A percentile compares a stretch with the other conserved stretches of the same genome.
Evolutionary conservation across 2,329 filamentous ascomycete species (phyloP).

Genomic region (Periconia macrospinosa): DNA sequence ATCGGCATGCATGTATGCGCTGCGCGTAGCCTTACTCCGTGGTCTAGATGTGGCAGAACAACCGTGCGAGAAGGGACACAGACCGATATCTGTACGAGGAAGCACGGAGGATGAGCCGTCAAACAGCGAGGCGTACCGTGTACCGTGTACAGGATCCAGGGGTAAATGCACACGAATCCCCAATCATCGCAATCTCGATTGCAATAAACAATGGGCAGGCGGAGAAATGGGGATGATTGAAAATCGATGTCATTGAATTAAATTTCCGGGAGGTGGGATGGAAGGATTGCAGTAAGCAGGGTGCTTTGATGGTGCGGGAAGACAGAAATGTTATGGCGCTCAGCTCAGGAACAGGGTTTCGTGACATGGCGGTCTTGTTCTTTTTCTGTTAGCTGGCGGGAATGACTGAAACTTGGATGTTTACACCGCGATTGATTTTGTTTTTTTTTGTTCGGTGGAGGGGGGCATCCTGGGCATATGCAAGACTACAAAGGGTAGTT

Average conservation of each 20-base stretch:
- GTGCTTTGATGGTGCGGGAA: neutral
- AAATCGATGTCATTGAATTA: neutral
- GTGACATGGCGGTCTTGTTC: neutral
- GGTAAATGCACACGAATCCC: neutral
- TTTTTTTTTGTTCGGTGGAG: too few species aligned
- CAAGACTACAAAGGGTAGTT: too few species aligned
- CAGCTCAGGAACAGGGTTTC: constrained; percentile 9
- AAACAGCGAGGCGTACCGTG: too few species aligned
- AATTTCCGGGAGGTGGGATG: neutral
- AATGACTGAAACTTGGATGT: too few species aligned
- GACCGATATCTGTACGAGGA: too few species aligned
- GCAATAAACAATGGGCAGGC: neutral
- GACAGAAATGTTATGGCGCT: neutral
- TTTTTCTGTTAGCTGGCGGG: too few species aligned
- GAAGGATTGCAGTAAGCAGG: neutral
- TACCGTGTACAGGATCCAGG: neutral
- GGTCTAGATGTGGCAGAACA: neutral
- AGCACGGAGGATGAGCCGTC: neutral
- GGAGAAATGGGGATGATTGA: neutral
- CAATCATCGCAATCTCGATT: neutral
- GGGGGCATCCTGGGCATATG: too few species aligned
- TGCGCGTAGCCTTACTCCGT: neutral
- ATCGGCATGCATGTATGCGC: neutral
- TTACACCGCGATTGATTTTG: too few species aligned
- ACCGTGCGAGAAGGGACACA: too few species aligned